Percentiles rank a stretch among this genome's conserved stretches.
Evolutionary conservation across 208 protist genomes (phyloP).

Genomic region (Acanthamoeba healyi): DNA sequence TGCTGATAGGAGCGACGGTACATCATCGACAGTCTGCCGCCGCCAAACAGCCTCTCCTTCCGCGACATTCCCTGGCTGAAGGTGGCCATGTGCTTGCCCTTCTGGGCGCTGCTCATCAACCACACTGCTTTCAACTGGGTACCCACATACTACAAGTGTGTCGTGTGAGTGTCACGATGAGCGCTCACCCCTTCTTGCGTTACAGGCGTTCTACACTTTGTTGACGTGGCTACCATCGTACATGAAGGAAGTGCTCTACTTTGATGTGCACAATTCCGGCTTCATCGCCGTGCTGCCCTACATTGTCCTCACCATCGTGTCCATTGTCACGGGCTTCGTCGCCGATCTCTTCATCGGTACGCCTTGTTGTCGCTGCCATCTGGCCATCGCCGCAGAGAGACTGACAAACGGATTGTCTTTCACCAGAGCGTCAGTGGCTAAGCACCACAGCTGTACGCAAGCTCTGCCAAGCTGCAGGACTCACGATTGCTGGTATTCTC

Average conservation of each 20-base stretch:
- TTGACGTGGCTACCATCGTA: constrained; percentile 62
- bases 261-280: constrained; percentile 52
- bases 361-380: background rate
- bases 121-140: constrained; percentile 68
- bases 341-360: constrained; percentile 65
- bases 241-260: constrained; percentile 64
- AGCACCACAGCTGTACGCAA: constrained; percentile 41
- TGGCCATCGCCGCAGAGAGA: no score
- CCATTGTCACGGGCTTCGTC: constrained; percentile 39
- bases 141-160: no score
- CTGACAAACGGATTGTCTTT: no score
- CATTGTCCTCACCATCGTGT: constrained; percentile 11
- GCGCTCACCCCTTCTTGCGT: no score
- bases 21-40: constrained; percentile 49
- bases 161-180: no score
- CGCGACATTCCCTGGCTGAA: constrained; percentile 53
- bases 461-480: constrained; percentile 16
- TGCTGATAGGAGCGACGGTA: constrained; percentile 22
- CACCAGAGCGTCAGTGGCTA: constrained; percentile 41
- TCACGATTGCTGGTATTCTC: constrained; percentile 45
- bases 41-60: background rate
- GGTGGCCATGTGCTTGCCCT: constrained; percentile 50
- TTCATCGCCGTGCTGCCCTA: constrained; percentile 75
- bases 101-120: constrained; percentile 71
- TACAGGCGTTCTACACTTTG: constrained; percentile 69